Conservation (phyloP, 176 grass and related monocot species). For the Oryza coarctata region DNA sequence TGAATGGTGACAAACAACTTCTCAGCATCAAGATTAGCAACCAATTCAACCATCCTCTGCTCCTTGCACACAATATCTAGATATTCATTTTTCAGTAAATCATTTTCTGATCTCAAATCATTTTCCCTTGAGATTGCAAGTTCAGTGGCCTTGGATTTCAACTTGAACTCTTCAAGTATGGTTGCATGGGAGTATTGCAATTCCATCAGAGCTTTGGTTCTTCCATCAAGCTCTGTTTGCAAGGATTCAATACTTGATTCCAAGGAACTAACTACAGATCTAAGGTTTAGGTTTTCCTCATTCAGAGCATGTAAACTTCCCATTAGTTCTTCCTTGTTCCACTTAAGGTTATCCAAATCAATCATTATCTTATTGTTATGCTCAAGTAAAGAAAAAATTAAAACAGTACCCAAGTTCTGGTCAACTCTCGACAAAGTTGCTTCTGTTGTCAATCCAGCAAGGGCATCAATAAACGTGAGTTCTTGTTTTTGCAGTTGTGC, state of each 20-base stretch:
- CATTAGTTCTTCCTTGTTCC: slow-evolving; percentile 32
- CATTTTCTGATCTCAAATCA: slow-evolving; percentile 49
- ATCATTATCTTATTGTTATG: slow-evolving; percentile 43
- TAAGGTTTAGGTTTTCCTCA: slow-evolving; percentile 50
- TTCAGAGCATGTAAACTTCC: slow-evolving; percentile 26
- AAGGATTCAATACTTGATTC: slow-evolving; percentile 45
- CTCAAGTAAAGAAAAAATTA: slow-evolving; percentile 44
- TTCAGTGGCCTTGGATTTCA: slow-evolving; percentile 43
- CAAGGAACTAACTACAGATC: slow-evolving; percentile 42
- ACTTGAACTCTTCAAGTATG: slow-evolving; percentile 45
- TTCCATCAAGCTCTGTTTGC: slow-evolving; percentile 51
- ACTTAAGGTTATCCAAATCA: slow-evolving; percentile 35
- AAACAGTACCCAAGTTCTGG: slow-evolving; percentile 41
- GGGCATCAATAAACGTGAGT: slow-evolving; percentile 34
- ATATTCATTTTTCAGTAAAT: slow-evolving; percentile 54
- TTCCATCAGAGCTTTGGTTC: slow-evolving; percentile 41
- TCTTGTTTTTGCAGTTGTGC: slow-evolving; percentile 38
- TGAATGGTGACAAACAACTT: slow-evolving; percentile 48
- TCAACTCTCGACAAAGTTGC: slow-evolving; percentile 62
- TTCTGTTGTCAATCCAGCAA: slow-evolving; percentile 59
- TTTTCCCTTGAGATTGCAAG: slow-evolving; percentile 41
- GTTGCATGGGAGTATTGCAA: slow-evolving; percentile 40
- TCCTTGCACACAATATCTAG: slow-evolving; percentile 43
- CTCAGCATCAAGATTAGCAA: slow-evolving; percentile 36
- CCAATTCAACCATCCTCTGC: slow-evolving; percentile 27